Percentiles rank a stretch among this genome's conserved stretches.
These are phyloP conservation scores for Desmodesmus armatus DNA, from an alignment of 139 green algal genomes.

Conservation along the genomic window DNA sequence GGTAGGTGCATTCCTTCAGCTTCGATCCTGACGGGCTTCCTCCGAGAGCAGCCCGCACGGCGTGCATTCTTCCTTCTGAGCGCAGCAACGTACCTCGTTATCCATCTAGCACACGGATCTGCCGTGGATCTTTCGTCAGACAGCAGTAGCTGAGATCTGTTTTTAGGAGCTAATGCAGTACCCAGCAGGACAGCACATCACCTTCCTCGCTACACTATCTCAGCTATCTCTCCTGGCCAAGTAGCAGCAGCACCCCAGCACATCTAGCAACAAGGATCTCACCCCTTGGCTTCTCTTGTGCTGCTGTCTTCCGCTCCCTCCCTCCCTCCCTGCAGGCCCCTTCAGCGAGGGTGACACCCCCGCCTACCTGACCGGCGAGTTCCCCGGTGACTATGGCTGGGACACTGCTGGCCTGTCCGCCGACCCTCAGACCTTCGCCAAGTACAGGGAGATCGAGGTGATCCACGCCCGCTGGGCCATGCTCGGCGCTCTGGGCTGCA, in stretches of 20 bases:
- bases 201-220: neutral
- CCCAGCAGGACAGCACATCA: too few relatives aligned
- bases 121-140: neutral
- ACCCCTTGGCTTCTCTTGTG: neutral
- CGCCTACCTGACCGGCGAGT: conserved; percentile 89
- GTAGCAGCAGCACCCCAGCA: conserved; percentile 7
- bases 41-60: neutral
- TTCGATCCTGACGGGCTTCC: neutral
- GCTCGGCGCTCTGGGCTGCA: conserved; percentile 71
- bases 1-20: conserved; percentile 46
- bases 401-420: conserved; percentile 94
- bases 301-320: neutral
- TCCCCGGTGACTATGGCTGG: conserved; percentile 92
- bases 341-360: conserved; percentile 75
- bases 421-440: conserved; percentile 94
- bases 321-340: conserved; percentile 14
- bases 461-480: conserved; percentile 87
- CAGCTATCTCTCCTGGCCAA: neutral
- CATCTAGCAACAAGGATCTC: neutral
- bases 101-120: neutral
- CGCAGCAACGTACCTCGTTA: neutral
- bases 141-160: neutral
- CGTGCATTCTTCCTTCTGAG: neutral
- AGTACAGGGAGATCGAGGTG: conserved; percentile 76
- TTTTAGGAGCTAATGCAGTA: too few relatives aligned